phyloP scores from a whole-genome alignment of 1,284 basidiomycete species.

The Lignosus rhinocerotis region DNA sequence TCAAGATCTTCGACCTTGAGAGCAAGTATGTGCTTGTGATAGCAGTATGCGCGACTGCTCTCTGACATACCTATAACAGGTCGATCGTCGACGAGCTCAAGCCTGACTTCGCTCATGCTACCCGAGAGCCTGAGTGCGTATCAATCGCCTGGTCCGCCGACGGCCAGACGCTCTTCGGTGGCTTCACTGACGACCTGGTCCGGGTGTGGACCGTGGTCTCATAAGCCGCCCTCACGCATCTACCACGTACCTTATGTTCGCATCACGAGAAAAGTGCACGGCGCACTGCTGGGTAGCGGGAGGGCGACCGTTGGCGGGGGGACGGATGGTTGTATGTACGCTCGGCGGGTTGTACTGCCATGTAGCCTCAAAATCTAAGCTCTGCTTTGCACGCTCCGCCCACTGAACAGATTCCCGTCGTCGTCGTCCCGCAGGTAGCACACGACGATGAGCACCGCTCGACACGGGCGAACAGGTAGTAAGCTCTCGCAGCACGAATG shows the following conservation, averaged over 20 bases:
- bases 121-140: constrained; percentile 91
- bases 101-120: constrained; percentile 85
- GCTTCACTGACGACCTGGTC: constrained; percentile 90
- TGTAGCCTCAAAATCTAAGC: constrained; percentile 31
- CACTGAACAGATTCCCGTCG: background rate
- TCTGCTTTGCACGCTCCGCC: constrained; percentile 19
- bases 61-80: constrained; percentile 44
- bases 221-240: constrained; percentile 37
- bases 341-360: constrained; percentile 25
- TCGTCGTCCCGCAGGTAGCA: no score
- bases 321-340: constrained; percentile 20
- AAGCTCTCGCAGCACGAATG: background rate
- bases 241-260: constrained; percentile 15
- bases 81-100: constrained; percentile 99
- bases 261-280: constrained; percentile 24
- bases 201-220: constrained; percentile 90
- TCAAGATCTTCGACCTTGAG: constrained; percentile 99
- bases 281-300: constrained; percentile 22
- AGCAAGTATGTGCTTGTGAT: constrained; percentile 74
- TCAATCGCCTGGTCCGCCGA: constrained; percentile 99
- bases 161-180: constrained; percentile 95
- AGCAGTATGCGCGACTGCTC: background rate
- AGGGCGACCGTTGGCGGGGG: constrained; percentile 6
- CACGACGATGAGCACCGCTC: no score
- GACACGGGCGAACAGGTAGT: background rate